Conservation (phyloP, 257 asterid species). For the Prunella vulgaris region DNA sequence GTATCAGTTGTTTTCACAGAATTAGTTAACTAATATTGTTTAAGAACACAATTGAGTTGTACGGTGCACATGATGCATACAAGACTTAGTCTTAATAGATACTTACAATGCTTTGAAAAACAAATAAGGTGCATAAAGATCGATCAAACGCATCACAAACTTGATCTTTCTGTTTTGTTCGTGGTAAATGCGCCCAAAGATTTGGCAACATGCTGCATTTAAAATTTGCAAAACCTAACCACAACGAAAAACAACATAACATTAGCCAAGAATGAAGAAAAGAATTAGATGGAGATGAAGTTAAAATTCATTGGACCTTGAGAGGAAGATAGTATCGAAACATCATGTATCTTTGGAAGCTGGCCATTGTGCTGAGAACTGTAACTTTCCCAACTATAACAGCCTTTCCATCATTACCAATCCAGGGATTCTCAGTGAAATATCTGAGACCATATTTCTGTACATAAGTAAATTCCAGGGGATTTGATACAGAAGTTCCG, state of each 20-base stretch:
- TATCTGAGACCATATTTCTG: constrained; percentile 40
- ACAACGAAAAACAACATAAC: background rate
- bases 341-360: constrained; percentile 33
- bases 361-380: constrained; percentile 27
- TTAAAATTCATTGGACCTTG: constrained; percentile 18
- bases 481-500: constrained; percentile 70
- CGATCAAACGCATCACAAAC: constrained; percentile 30
- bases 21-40: too few relatives aligned
- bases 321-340: constrained; percentile 29
- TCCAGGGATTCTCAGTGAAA: constrained; percentile 52
- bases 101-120: constrained; percentile 42
- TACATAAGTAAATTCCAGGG: constrained; percentile 26
- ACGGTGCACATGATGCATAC: too few relatives aligned
- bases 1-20: too few relatives aligned
- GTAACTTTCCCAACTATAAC: constrained; percentile 30
- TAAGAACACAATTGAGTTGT: too few relatives aligned
- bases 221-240: constrained; percentile 24
- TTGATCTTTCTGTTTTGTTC: constrained; percentile 26
- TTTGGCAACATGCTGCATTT: constrained; percentile 33
- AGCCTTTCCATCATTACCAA: constrained; percentile 32
- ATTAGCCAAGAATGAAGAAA: background rate
- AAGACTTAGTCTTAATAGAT: too few relatives aligned
- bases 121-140: constrained; percentile 40
- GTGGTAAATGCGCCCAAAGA: constrained; percentile 22
- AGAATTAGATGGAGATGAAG: background rate